Percentiles rank a stretch among this genome's conserved stretches.
phyloP scores from a whole-genome alignment of 2,329 filamentous ascomycete genomes.

The Hypocreales sp. region DNA sequence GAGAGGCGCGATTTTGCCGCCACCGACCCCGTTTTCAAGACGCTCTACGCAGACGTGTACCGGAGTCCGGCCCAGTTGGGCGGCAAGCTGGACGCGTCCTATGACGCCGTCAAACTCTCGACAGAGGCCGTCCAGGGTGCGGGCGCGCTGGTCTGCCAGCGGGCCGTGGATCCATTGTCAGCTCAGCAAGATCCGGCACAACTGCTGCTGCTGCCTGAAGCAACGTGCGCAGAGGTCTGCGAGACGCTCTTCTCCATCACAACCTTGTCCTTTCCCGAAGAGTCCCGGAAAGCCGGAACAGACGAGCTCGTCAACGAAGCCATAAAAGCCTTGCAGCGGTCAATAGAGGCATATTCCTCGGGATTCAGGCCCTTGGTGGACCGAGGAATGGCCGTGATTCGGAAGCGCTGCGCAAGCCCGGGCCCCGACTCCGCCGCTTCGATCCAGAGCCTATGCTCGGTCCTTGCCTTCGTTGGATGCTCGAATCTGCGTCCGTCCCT shows the following conservation, averaged over 20 bases:
- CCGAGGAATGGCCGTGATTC: constrained; percentile 11
- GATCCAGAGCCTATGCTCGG: constrained; percentile 22
- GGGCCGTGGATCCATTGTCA: constrained; percentile 1
- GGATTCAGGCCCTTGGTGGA: constrained; percentile 19
- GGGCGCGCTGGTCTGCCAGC: constrained; percentile 28
- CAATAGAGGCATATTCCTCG: constrained; percentile 17
- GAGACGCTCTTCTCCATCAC: constrained; percentile 16
- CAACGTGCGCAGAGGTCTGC: constrained; percentile 22
- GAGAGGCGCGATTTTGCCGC: constrained; percentile 21
- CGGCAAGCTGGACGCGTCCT: constrained; percentile 11
- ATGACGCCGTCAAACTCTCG: constrained; percentile 24
- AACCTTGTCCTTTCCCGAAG: constrained; percentile 8
- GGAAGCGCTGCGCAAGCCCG: constrained; percentile 7
- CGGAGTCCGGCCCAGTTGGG: constrained; percentile 17
- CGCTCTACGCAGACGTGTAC: constrained; percentile 28
- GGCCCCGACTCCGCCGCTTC: constrained; percentile 9
- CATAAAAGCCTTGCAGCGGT: constrained; percentile 23
- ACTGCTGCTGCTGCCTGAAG: constrained; percentile 17
- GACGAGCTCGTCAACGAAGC: constrained; percentile 25
- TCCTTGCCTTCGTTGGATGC: constrained; percentile 33
- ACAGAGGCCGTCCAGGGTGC: constrained; percentile 29
- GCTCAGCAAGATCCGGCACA: neutral
- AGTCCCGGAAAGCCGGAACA: constrained; percentile 7
- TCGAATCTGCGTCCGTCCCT: constrained; percentile 18
- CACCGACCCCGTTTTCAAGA: constrained; percentile 20